Evolutionary conservation across 2,329 filamentous ascomycete species (phyloP).

Genomic region (Colletotrichum abscissum): DNA sequence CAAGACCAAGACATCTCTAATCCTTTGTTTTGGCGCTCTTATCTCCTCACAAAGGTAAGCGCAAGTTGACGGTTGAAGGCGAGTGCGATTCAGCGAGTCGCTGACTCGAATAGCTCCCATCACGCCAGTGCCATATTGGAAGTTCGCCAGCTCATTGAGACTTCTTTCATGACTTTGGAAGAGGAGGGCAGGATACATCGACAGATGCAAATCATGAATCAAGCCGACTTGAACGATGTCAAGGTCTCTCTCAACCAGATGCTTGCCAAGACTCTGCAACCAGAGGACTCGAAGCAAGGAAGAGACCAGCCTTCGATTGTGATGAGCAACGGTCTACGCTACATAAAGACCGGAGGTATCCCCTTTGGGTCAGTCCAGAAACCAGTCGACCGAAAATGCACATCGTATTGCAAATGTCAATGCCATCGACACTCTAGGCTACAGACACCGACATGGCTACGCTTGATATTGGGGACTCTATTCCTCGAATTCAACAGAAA

Average conservation of each 20-base stretch:
- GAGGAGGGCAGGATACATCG: background rate
- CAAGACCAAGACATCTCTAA: background rate
- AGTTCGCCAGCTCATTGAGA: background rate
- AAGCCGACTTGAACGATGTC: background rate
- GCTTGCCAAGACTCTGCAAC: background rate
- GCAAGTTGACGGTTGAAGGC: background rate
- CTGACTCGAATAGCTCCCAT: background rate
- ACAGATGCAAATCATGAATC: background rate
- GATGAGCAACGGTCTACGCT: too few species aligned
- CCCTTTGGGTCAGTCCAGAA: background rate
- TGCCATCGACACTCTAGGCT: background rate
- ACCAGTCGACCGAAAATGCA: background rate
- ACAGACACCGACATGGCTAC: conserved; percentile 7
- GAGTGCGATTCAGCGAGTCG: background rate
- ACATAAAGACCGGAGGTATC: background rate
- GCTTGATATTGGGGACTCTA: background rate
- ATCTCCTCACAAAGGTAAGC: conserved; percentile 7
- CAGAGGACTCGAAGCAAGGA: background rate
- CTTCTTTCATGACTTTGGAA: background rate
- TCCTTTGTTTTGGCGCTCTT: background rate
- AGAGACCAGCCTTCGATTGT: background rate
- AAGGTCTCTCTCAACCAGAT: background rate
- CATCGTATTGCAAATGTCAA: conserved; percentile 12
- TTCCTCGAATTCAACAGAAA: conserved; percentile 6
- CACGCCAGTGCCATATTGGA: conserved; percentile 11